Base-by-base conservation (phyloP, 176 grass and related monocot species). In the Oryza nivara region DNA sequence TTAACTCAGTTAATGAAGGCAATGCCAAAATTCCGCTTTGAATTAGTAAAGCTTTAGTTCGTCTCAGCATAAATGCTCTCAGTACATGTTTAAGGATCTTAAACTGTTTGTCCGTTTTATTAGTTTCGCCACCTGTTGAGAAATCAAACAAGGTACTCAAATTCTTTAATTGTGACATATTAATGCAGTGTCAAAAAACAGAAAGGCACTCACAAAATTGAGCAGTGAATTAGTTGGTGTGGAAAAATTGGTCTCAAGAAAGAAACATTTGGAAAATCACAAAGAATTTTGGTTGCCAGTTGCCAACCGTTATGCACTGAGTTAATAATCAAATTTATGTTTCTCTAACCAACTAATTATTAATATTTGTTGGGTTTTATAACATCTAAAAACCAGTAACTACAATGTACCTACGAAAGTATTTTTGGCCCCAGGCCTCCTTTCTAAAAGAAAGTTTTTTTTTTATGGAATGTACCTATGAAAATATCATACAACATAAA, bases 41-140 rank as follows among this genome's bases (percentile, higher is more conserved):
- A 48, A 98, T 84, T 80, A 98, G 89, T 82, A 90, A 73, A 58
- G 85, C 72, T 90, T 98, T 98, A 84, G 95, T 98, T 58, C 92
- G 78, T 48, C 89, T 88, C 32, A 98, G 89, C 95, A 98, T 95
- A 95, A 98, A 95, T 88, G 92, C 95, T 77, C 68, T 91, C 75
- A 98, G 66, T 82, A 95, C 71, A 87, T 93, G 85, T 88, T 92
- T 98, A 54, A 98, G 89, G 76, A 89, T 73, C 90, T 88, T 88
- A 77, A 90, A 92, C 92, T 98, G 91, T 75, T 65, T 80, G 82
- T 92, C 93, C 72, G 84, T 87, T 67, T 63, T 83, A 75, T 75
- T 72, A 86, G 80, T 76, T 90, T 92, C 89, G 41, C 43, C 74
- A 82, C 85, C 95, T 98, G 91, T 80, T 73, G 23, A 80, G 65